Evolutionary conservation across 2,329 filamentous ascomycete genomes (phyloP).

Genomic region (Passalora sequoiae): DNA sequence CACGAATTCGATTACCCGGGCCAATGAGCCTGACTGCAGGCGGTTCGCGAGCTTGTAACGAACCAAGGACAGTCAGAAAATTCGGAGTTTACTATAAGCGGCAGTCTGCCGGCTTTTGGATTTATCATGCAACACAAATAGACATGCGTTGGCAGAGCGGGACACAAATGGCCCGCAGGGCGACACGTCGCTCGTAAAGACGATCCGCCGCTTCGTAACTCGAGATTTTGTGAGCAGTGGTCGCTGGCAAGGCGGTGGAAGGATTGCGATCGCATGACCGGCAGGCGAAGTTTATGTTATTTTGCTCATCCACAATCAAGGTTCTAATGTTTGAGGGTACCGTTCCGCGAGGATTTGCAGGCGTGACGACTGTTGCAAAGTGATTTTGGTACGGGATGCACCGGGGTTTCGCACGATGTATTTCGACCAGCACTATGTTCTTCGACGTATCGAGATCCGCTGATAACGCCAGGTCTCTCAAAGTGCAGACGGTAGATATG

Average conservation of each 20-base stretch:
- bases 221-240: not conserved
- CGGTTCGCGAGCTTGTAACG: not conserved
- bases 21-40: slow-evolving; percentile 1
- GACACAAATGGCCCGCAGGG: not conserved
- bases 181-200: slow-evolving; percentile 5
- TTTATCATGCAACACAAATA: too few species aligned
- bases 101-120: not conserved
- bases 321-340: not conserved
- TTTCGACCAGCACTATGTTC: too few species aligned
- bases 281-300: slow-evolving; percentile 1
- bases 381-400: too few species aligned
- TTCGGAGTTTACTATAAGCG: not conserved
- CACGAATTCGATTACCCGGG: slow-evolving; percentile 1
- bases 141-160: slow-evolving; percentile 5
- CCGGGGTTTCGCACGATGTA: too few species aligned
- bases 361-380: not conserved
- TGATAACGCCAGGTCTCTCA: not conserved
- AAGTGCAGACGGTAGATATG: not conserved
- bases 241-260: not conserved
- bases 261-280: slow-evolving; percentile 4
- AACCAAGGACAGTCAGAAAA: not conserved
- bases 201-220: slow-evolving; percentile 2
- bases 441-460: not conserved
- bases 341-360: not conserved
- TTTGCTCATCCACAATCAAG: not conserved